Evolutionary conservation across 345 rosid genomes (phyloP).

Genomic region (Citrus australasica): DNA sequence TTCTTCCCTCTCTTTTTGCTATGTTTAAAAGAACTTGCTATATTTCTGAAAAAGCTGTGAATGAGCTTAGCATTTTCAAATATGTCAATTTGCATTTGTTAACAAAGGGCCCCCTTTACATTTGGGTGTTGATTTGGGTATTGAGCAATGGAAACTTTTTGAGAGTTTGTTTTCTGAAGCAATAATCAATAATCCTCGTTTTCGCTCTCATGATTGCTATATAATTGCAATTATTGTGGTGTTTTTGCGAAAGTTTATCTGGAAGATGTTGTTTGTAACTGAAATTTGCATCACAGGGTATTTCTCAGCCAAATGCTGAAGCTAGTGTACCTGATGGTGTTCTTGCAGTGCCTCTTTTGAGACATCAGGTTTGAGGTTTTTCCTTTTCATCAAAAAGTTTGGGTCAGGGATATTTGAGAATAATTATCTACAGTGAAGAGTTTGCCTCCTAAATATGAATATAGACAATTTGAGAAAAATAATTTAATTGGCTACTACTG

Average conservation of each 20-base stretch:
- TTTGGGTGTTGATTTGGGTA: not conserved
- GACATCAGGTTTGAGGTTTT: slow-evolving; percentile 72
- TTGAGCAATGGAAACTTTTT: not conserved
- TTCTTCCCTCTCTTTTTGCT: not conserved
- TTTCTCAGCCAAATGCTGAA: slow-evolving; percentile 79
- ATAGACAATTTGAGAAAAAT: not conserved
- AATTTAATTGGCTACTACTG: not conserved
- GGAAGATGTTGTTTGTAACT: not conserved
- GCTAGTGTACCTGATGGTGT: slow-evolving; percentile 73
- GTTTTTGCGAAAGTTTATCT: not conserved
- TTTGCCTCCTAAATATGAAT: not conserved
- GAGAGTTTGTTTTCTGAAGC: not conserved
- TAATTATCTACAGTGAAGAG: not conserved
- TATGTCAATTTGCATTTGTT: not conserved
- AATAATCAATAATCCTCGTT: not conserved
- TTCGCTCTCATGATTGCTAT: not conserved
- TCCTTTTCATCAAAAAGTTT: not conserved
- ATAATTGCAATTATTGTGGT: not conserved
- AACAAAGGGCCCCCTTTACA: not conserved
- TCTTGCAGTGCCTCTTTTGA: slow-evolving; percentile 78
- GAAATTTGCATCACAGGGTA: slow-evolving; percentile 48
- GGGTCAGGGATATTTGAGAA: not conserved
- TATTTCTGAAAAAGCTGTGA: not conserved
- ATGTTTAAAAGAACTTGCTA: not conserved
- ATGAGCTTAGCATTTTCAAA: not conserved